A percentile compares a stretch with the other conserved stretches of the same genome.
Conservation (phyloP, 2,329 filamentous ascomycete genomes). For the Macrophomina phaseolina region DNA sequence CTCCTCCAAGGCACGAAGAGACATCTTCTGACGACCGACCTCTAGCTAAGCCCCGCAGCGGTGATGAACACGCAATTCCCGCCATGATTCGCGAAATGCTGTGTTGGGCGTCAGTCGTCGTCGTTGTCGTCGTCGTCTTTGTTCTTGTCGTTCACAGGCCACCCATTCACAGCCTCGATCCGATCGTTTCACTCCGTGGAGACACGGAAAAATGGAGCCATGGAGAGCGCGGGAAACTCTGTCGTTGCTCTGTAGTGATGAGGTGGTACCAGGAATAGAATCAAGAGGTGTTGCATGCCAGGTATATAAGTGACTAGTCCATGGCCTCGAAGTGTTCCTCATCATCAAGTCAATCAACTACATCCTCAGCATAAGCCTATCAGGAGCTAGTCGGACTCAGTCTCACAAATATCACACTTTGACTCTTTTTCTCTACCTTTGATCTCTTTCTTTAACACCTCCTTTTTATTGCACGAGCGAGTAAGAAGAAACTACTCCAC, state of each 20-base stretch:
- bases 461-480: neutral
- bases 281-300: neutral
- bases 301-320: neutral
- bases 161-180: slow-evolving; percentile 3
- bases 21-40: neutral
- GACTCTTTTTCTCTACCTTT: neutral
- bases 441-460: neutral
- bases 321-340: neutral
- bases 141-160: neutral
- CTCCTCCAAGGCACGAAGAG: neutral
- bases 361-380: neutral
- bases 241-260: neutral
- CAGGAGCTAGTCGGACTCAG: neutral
- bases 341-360: neutral
- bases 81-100: neutral
- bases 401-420: neutral
- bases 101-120: neutral
- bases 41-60: neutral
- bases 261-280: neutral
- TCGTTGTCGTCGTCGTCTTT: neutral
- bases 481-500: neutral
- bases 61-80: neutral
- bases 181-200: neutral
- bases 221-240: neutral
- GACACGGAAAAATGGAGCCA: neutral